These are phyloP conservation scores for Citrullus amarus DNA, from an alignment of 306 rosid species.

Conservation along the genomic window DNA sequence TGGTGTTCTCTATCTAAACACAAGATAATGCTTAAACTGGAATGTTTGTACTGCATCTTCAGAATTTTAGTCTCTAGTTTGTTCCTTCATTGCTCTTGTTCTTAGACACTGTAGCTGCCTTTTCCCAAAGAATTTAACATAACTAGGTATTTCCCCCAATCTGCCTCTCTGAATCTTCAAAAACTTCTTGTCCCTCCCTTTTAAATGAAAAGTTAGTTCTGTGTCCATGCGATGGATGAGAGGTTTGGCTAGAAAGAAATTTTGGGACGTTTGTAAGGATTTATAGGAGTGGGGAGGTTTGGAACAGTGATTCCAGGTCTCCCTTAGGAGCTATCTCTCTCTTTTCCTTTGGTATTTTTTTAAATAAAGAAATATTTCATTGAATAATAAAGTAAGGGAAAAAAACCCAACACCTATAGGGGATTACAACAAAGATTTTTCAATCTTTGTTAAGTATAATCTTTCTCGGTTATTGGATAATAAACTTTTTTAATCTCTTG, in stretches of 20 bases:
- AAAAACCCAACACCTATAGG: too few species aligned
- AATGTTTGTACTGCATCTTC: too few species aligned
- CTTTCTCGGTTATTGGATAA: too few species aligned
- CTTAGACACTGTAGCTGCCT: background rate
- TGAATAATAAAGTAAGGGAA: too few species aligned
- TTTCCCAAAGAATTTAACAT: background rate
- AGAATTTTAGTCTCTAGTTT: background rate
- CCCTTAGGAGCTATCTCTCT: background rate
- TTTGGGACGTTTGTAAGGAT: background rate
- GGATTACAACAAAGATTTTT: too few species aligned
- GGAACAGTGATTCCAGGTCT: background rate
- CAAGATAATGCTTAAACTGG: too few species aligned
- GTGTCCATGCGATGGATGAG: background rate
- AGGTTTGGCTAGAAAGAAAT: background rate
- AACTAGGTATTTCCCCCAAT: background rate
- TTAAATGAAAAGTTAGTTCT: background rate
- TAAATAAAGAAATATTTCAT: too few species aligned
- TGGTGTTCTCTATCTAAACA: too few species aligned
- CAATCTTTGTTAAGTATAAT: too few species aligned
- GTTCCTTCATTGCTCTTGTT: background rate
- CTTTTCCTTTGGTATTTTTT: background rate
- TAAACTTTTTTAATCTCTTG: background rate
- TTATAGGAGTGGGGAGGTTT: background rate
- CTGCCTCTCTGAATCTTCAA: background rate
- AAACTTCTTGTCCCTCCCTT: background rate